Percentiles rank a stretch among this genome's conserved stretches.
These are phyloP conservation scores for Carex scoparia DNA, from an alignment of 176 grass and related monocot species.

Conservation along the genomic window DNA sequence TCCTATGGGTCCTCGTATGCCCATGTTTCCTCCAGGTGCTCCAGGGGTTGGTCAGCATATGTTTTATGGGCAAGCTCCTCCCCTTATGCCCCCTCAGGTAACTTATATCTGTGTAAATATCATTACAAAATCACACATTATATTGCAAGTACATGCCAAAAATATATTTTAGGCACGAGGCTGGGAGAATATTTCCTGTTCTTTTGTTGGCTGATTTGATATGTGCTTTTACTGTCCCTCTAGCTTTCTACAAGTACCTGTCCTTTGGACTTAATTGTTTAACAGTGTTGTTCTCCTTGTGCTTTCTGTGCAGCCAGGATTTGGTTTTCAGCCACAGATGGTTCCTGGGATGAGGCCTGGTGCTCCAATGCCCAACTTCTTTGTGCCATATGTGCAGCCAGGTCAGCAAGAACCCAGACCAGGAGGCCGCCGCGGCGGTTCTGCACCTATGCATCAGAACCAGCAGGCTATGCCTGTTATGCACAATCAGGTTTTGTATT, in stretches of 20 bases:
- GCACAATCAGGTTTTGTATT: slow-evolving; percentile 64
- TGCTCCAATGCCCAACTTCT: slow-evolving; percentile 75
- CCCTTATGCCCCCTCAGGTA: slow-evolving; percentile 77
- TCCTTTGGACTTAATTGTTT: slow-evolving; percentile 1
- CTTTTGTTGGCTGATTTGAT: slow-evolving; percentile 8
- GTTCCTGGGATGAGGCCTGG: slow-evolving; percentile 90
- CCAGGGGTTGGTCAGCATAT: slow-evolving; percentile 61
- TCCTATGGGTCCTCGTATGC: slow-evolving; percentile 58
- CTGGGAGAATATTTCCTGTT: neutral
- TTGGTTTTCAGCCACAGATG: slow-evolving; percentile 82
- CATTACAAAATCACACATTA: slow-evolving; percentile 7
- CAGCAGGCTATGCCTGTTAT: slow-evolving; percentile 50
- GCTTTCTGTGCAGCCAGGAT: slow-evolving; percentile 50
- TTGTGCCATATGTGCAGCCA: slow-evolving; percentile 65
- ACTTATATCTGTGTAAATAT: neutral
- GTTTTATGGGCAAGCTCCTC: slow-evolving; percentile 82
- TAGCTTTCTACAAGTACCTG: slow-evolving; percentile 18
- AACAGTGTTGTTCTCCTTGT: neutral
- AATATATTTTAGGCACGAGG: neutral
- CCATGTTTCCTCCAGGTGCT: slow-evolving; percentile 70
- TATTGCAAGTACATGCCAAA: neutral
- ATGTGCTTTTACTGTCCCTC: neutral
- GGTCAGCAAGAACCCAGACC: slow-evolving; percentile 79
- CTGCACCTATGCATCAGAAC: slow-evolving; percentile 52
- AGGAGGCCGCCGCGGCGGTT: slow-evolving; percentile 54